Percentiles rank a stretch among this genome's conserved stretches.
These are phyloP conservation scores for Pichia nanzhaoensis DNA, from an alignment of 805 yeast species.

Conservation along the genomic window DNA sequence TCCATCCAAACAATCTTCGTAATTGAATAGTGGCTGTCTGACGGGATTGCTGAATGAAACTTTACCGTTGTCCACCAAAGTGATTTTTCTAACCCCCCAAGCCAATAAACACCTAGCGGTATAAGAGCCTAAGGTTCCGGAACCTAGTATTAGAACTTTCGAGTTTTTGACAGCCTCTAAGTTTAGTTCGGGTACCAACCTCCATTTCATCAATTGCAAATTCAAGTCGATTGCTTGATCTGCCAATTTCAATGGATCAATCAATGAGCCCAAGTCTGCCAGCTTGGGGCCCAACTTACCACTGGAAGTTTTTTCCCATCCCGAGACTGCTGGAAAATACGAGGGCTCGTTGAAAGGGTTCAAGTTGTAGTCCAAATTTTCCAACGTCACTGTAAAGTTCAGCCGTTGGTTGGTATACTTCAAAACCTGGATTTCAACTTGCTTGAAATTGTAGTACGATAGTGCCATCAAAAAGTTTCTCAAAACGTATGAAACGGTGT, in stretches of 20 bases:
- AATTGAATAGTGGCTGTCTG: slow-evolving; percentile 79
- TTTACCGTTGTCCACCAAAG: slow-evolving; percentile 84
- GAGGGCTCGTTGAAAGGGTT: slow-evolving; percentile 3
- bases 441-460: slow-evolving; percentile 28
- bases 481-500: slow-evolving; percentile 19
- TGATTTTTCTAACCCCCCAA: slow-evolving; percentile 87
- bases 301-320: slow-evolving; percentile 83
- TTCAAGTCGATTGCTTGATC: slow-evolving; percentile 91
- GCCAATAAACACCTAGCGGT: slow-evolving; percentile 81
- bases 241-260: slow-evolving; percentile 76
- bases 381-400: slow-evolving; percentile 24
- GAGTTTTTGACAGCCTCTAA: slow-evolving; percentile 55
- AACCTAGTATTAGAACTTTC: slow-evolving; percentile 76
- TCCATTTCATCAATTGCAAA: slow-evolving; percentile 92
- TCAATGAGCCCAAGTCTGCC: slow-evolving; percentile 73
- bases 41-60: slow-evolving; percentile 95
- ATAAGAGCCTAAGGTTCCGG: slow-evolving; percentile 94
- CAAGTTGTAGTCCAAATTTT: slow-evolving; percentile 6
- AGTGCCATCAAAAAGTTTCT: slow-evolving; percentile 26
- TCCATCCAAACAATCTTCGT: slow-evolving; percentile 71
- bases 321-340: slow-evolving; percentile 38
- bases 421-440: slow-evolving; percentile 34
- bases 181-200: slow-evolving; percentile 78
- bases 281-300: slow-evolving; percentile 76
- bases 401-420: slow-evolving; percentile 25